Percentiles rank a stretch among this genome's conserved stretches.
These are phyloP conservation scores for Sphenostylis stenocarpa DNA, from an alignment of 306 rosid species.

Conservation along the genomic window DNA sequence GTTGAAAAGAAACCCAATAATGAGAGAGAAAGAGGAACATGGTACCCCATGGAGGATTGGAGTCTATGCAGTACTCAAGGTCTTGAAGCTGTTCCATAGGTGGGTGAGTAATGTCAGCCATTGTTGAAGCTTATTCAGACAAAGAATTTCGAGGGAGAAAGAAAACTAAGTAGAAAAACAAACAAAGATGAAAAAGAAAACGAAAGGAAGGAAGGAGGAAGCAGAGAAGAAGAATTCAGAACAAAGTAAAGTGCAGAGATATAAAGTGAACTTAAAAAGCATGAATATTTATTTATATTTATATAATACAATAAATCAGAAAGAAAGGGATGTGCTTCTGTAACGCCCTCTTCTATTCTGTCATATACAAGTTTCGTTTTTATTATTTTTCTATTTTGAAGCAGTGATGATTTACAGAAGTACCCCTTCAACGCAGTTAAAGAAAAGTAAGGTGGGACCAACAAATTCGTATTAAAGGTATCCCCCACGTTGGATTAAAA, in stretches of 20 bases:
- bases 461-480: not conserved
- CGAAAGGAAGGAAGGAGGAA: not conserved
- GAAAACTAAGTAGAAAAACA: not conserved
- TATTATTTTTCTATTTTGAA: not conserved
- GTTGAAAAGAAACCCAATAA: not conserved
- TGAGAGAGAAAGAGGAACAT: slow-evolving; percentile 10
- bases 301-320: not conserved
- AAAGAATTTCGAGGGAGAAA: slow-evolving; percentile 34
- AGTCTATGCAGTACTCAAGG: slow-evolving; percentile 87
- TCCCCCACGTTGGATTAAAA: too few relatives aligned
- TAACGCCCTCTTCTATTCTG: not conserved
- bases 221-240: slow-evolving; percentile 31
- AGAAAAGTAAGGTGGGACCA: not conserved
- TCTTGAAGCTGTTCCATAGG: slow-evolving; percentile 92
- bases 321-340: not conserved
- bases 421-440: not conserved
- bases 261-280: slow-evolving; percentile 55
- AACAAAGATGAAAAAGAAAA: not conserved
- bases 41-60: slow-evolving; percentile 86
- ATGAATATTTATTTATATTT: not conserved
- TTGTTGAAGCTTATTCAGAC: slow-evolving; percentile 49
- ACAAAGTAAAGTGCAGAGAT: slow-evolving; percentile 48
- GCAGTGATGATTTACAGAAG: slow-evolving; percentile 4
- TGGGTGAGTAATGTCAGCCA: slow-evolving; percentile 70
- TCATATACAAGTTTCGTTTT: not conserved